Conservation (phyloP, 2,329 filamentous ascomycete genomes). For the Chrysoporthe cubensis region DNA sequence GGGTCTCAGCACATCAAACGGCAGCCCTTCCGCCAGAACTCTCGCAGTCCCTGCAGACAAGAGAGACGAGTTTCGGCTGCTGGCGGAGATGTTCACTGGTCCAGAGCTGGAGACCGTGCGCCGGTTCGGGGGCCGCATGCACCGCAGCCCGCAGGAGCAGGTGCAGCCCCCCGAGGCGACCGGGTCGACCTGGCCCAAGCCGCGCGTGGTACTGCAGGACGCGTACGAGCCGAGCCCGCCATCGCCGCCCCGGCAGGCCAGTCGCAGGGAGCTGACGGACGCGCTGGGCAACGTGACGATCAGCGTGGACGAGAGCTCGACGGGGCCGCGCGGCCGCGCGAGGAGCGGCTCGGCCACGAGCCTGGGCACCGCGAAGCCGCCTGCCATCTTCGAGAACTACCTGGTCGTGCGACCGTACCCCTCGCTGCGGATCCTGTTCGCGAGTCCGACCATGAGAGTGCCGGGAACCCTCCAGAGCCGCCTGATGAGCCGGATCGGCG, state of each 20-base stretch:
- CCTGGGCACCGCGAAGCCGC: neutral
- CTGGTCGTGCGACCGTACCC: constrained; percentile 69
- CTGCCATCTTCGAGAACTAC: constrained; percentile 58
- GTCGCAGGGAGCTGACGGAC: neutral
- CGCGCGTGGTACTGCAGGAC: constrained; percentile 43
- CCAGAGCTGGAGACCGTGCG: constrained; percentile 68
- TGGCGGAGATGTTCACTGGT: constrained; percentile 72
- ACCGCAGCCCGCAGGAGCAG: constrained; percentile 49
- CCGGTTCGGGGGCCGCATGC: constrained; percentile 66
- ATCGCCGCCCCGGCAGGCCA: constrained; percentile 12
- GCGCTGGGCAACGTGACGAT: constrained; percentile 1
- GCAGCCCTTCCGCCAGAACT: neutral
- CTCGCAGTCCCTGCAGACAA: constrained; percentile 28
- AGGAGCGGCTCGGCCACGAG: neutral
- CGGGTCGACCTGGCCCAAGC: constrained; percentile 44
- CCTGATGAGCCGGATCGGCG: constrained; percentile 58
- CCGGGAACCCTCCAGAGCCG: constrained; percentile 68
- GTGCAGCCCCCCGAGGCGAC: constrained; percentile 35
- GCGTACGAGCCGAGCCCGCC: constrained; percentile 27
- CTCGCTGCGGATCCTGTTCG: constrained; percentile 69
- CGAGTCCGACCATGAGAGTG: constrained; percentile 67
- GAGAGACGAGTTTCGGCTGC: constrained; percentile 66
- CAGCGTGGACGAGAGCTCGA: neutral
- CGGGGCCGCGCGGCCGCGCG: neutral
- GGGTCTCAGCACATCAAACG: neutral